Base-by-base conservation (phyloP, 768 basidiomycete genomes). In the Boletus tylopilopsis region DNA sequence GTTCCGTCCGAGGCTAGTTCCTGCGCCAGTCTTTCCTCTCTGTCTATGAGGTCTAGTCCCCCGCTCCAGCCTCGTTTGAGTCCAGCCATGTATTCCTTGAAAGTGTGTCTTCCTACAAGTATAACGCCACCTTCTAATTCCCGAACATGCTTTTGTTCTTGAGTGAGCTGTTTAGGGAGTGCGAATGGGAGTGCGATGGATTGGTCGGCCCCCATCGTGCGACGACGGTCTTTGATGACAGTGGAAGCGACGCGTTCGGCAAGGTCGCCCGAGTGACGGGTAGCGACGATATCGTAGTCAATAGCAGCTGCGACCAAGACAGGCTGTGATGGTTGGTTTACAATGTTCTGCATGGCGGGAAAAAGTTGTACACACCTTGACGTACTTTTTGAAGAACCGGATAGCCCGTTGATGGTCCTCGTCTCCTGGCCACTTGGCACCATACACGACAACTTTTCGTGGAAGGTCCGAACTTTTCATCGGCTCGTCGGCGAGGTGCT, bases 81-180 rank as follows among this genome's bases (percentile, higher is more conserved):
- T 3, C 95, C 96, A 47, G 83, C 77, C 81, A 97, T 81, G 67
- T 90, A 98, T 71, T 99, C 96, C 72, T 97, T 99, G 69, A 95
- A 78, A 1, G 91, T 88, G 30, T 89, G 82, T 42, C 96, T 81
- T 4, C 96, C 96, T 25, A 99, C 68, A 49, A 99, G 73, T 49
- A 96, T 76, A 34, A 84, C 76, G 2, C 94, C 95, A 12, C 94
- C 94, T n/a, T 84, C 80, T 9, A 90, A 72, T 53, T 85, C 82
- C 18, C 79, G 76, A 50, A 75, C 67, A 4, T 74, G 77, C 39
- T 73, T 73, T 58, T 81, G 77, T 12, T 76, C 73, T 1, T 71
- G 75, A 23, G 81, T 71, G 41, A 72, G 75, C 51, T 78, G 74
- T 22, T 77, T 74, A 15, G 84, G 78, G n/a, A 84, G 64, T 41